A percentile compares a stretch with the other conserved stretches of the same genome.
These are phyloP conservation scores for Candida ascalaphidarum DNA, from an alignment of 805 yeast genomes.

Conservation along the genomic window DNA sequence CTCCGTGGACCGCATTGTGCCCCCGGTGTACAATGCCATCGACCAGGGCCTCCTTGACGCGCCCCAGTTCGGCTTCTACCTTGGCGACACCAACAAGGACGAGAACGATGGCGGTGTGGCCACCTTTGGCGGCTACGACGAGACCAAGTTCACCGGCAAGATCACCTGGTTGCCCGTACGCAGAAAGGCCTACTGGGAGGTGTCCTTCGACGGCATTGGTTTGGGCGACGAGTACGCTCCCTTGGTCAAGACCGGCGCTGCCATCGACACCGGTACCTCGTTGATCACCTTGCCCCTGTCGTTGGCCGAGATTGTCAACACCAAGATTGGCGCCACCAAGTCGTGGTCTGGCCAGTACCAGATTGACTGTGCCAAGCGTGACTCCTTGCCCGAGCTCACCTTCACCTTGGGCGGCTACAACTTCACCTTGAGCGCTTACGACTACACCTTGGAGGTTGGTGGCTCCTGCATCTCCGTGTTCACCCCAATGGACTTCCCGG, in stretches of 20 bases:
- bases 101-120: constrained; percentile 80
- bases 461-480: constrained; percentile 96
- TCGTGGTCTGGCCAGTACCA: constrained; percentile 97
- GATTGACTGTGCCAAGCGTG: constrained; percentile 83
- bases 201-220: constrained; percentile 80
- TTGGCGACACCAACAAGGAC: constrained; percentile 67
- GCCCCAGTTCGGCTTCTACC: constrained; percentile 81
- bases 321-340: constrained; percentile 95
- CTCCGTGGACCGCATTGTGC: constrained; percentile 81
- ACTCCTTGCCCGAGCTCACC: constrained; percentile 81
- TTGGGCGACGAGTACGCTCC: constrained; percentile 89
- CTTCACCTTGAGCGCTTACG: constrained; percentile 83
- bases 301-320: constrained; percentile 88
- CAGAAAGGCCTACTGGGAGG: constrained; percentile 99
- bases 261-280: constrained; percentile 98
- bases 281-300: constrained; percentile 91
- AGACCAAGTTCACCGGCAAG: constrained; percentile 67
- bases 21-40: constrained; percentile 90
- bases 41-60: constrained; percentile 73
- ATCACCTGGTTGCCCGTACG: constrained; percentile 95
- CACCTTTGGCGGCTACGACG: constrained; percentile 91
- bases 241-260: constrained; percentile 83
- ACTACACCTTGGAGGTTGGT: constrained; percentile 87
- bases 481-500: constrained; percentile 96
- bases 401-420: constrained; percentile 84